phyloP scores from a whole-genome alignment of 495 filamentous ascomycete genomes.

The Hypoxylon perforatum region DNA sequence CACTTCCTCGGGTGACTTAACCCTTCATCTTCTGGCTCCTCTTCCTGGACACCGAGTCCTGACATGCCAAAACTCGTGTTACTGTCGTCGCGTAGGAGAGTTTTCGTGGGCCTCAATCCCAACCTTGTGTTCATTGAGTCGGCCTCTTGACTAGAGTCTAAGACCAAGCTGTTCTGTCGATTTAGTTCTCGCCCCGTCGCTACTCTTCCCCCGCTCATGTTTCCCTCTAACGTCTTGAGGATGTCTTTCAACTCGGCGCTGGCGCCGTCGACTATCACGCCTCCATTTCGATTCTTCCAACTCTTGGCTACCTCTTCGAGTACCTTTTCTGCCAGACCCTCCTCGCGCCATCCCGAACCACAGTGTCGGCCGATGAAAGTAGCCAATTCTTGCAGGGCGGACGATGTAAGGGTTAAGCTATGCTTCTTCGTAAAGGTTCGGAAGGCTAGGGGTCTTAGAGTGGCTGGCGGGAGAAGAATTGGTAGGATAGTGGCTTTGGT shows the following conservation, averaged over 20 bases:
- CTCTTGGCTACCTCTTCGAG: constrained; percentile 88
- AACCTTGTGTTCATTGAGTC: constrained; percentile 55
- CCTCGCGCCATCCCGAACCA: constrained; percentile 95
- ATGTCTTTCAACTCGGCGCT: constrained; percentile 82
- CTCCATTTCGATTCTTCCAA: constrained; percentile 87
- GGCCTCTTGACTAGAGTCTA: constrained; percentile 52
- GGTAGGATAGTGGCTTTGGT: constrained; percentile 82
- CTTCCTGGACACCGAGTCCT: constrained; percentile 68
- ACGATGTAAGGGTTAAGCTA: constrained; percentile 90
- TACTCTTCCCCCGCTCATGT: constrained; percentile 84
- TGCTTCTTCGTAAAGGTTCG: constrained; percentile 98
- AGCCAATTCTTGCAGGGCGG: constrained; percentile 84
- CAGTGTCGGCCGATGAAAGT: constrained; percentile 92
- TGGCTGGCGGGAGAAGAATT: constrained; percentile 86
- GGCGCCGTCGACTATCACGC: constrained; percentile 87
- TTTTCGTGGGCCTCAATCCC: constrained; percentile 53
- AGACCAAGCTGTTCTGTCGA: constrained; percentile 68
- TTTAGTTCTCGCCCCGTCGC: constrained; percentile 59
- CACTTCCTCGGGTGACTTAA: constrained; percentile 75
- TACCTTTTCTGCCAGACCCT: constrained; percentile 90
- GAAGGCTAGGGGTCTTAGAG: constrained; percentile 90
- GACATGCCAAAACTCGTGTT: constrained; percentile 73
- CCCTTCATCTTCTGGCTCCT: constrained; percentile 67
- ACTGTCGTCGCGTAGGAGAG: constrained; percentile 64
- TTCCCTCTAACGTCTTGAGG: constrained; percentile 80